Evolutionary conservation across 2,329 filamentous ascomycete genomes (phyloP), one percentile per base, ranked within the genome.

Genomic region (Penicillium corylophilum): DNA sequence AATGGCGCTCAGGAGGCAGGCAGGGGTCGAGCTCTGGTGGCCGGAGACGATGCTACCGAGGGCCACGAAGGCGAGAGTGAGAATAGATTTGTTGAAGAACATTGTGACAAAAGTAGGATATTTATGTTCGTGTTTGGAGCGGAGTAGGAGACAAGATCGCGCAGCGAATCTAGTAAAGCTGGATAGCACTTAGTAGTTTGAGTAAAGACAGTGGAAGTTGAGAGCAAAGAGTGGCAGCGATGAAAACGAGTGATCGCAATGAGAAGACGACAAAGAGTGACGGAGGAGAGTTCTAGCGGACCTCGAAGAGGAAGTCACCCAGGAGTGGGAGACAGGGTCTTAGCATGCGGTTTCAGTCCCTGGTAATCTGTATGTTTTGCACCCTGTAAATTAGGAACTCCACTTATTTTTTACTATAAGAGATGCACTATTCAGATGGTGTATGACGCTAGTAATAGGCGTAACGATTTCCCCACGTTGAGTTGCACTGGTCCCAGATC

Each of bases 1-100:
- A 58, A 82, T 71, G 33, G 76, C 78, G 38, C 69, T 71, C 40
- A 82, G 69, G 41, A 82, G 69, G 65, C 79, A 82, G 48, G 76
- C 76, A 24, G 78, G 78, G 41, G 79, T 74, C n/a, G n/a, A n/a
- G n/a, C n/a, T n/a, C 46, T 71, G 61, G n/a, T 72, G 69, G 50
- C 71, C 68, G 51, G 70, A 71, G 51, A 75, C 65, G 49, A 74
- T 65, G 57, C 73, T 72, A 62, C 70, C 68, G 50, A 77, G 64
- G 33, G 75, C 74, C 61, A 79, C 66, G 51, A 79, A 60, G 51
- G 75, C 72, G 49, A 78, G 55, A 51, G 74, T 50, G 50, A 77
- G 53, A 55, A 72, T 65, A 35, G 72, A 70, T 64, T 76, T 77
- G 48, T 68, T 56, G 66, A 74, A 70, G 56, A 77, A 66, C 75